Evolutionary conservation across 768 basidiomycete genomes (phyloP), one percentile per base, ranked within the genome.

Genomic region (Tremella fuciformis): DNA sequence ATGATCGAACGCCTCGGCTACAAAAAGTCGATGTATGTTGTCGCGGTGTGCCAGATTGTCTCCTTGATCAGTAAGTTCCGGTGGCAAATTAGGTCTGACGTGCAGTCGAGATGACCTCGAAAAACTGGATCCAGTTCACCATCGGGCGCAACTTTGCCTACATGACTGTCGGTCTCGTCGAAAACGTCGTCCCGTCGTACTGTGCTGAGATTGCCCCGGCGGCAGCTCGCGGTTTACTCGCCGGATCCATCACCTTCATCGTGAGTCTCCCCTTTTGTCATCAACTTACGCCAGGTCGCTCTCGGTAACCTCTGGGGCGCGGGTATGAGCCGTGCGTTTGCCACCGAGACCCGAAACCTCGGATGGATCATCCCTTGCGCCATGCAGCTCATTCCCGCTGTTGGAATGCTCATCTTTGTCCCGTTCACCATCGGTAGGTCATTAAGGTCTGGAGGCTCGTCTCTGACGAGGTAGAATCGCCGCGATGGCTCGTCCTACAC

Each of bases 401-500:
- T 59, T 18, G 50, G 55, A 22, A 40, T 54, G 19, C 48, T 66
- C 22, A 26, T 58, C 13, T 37, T 68, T 21, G 64, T 75, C 34
- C 65, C 40, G 44, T 75, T 70, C 59, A 68, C 69, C 26, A n/a
- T n/a, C n/a, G n/a, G 39, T 41, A 41, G 11, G 39, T 41, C n/a
- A n/a, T n/a, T n/a, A n/a, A n/a, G n/a, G n/a, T n/a, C n/a, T n/a
- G n/a, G n/a, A n/a, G n/a, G n/a, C n/a, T 41, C 39, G 39, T 41
- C 18, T 18, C 39, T 41, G 13, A 11, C 18, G 18, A 11, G 13
- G 66, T 67, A 13, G 71, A 71, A 53, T 67, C 65, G 3, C 74
- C 74, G 0, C 63, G 76, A 37, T 80, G 76, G 77, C 62, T 76
- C 44, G 67, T 80, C 57, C 75, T 73, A 54, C 75, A 77, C 29